Conservation (phyloP, 2,329 filamentous ascomycete genomes). For the Camillea tinctor region DNA sequence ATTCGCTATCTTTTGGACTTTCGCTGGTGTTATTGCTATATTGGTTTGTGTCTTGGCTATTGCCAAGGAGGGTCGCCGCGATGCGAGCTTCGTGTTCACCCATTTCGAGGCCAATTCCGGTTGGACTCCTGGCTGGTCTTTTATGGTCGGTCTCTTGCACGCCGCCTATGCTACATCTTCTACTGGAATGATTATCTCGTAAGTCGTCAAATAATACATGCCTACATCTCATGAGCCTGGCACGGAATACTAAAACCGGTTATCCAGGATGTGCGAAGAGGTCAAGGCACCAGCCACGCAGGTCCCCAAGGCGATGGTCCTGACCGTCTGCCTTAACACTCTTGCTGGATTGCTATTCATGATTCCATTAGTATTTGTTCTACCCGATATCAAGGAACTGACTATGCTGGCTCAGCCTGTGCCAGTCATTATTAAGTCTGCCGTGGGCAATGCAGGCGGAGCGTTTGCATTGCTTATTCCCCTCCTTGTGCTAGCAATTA, state of each 20-base stretch:
- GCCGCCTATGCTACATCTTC: conserved; percentile 73
- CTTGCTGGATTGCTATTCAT: conserved; percentile 66
- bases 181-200: conserved; percentile 79
- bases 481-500: conserved; percentile 62
- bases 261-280: conserved; percentile 68
- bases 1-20: conserved; percentile 73
- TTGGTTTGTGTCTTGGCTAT: conserved; percentile 61
- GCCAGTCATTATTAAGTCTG: conserved; percentile 61
- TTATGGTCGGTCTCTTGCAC: conserved; percentile 69
- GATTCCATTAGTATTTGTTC: conserved; percentile 66
- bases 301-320: conserved; percentile 71
- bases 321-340: conserved; percentile 65
- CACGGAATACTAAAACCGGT: conserved; percentile 13
- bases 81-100: conserved; percentile 63
- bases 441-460: conserved; percentile 59
- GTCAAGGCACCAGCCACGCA: conserved; percentile 64
- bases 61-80: conserved; percentile 66
- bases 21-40: conserved; percentile 67
- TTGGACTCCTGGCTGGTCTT: conserved; percentile 71
- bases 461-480: conserved; percentile 63
- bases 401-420: conserved; percentile 59
- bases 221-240: conserved; percentile 4
- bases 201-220: conserved; percentile 35
- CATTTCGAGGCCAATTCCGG: conserved; percentile 68
- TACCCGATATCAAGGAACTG: conserved; percentile 60